phyloP scores from a whole-genome alignment of 805 yeast genomes.

The Hanseniaspora guilliermondii region DNA sequence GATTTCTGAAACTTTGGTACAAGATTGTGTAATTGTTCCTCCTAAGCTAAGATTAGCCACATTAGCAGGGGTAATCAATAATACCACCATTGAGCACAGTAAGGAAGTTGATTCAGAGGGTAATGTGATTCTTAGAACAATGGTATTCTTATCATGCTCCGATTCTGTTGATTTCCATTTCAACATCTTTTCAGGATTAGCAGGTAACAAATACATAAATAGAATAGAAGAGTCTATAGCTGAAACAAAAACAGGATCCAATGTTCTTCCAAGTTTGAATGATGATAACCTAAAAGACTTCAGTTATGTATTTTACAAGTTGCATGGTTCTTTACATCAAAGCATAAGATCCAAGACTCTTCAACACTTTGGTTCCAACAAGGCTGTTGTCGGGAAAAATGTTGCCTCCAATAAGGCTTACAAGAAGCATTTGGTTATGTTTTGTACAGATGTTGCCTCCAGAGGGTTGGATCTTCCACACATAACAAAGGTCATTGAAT shows the following conservation, averaged over 20 bases:
- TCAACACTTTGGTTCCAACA: conserved; percentile 40
- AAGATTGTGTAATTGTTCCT: conserved; percentile 73
- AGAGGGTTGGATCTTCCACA: conserved; percentile 89
- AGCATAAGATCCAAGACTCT: conserved; percentile 70
- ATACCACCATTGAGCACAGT: conserved; percentile 29
- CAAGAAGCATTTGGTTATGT: conserved; percentile 49
- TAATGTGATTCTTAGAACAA: conserved; percentile 38
- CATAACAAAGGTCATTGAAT: conserved; percentile 76
- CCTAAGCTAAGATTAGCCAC: conserved; percentile 83
- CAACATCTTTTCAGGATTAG: conserved; percentile 42
- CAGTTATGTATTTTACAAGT: conserved; percentile 44
- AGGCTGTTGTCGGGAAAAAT: conserved; percentile 23
- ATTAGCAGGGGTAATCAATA: conserved; percentile 51
- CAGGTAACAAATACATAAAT: conserved; percentile 13
- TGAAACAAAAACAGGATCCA: conserved; percentile 22
- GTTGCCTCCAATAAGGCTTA: conserved; percentile 16
- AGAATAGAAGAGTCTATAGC: conserved; percentile 24
- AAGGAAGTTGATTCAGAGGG: conserved; percentile 15
- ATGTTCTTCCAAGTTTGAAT: conserved; percentile 22
- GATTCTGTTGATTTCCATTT: conserved; percentile 95
- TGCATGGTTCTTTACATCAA: conserved; percentile 88
- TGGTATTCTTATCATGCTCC: conserved; percentile 85
- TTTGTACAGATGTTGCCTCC: conserved; percentile 96
- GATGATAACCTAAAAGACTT: conserved; percentile 27
- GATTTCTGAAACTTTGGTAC: conserved; percentile 74